Evolutionary conservation across 805 yeast genomes (phyloP), one percentile per base, ranked within the genome.

Genomic region (Candida montana): DNA sequence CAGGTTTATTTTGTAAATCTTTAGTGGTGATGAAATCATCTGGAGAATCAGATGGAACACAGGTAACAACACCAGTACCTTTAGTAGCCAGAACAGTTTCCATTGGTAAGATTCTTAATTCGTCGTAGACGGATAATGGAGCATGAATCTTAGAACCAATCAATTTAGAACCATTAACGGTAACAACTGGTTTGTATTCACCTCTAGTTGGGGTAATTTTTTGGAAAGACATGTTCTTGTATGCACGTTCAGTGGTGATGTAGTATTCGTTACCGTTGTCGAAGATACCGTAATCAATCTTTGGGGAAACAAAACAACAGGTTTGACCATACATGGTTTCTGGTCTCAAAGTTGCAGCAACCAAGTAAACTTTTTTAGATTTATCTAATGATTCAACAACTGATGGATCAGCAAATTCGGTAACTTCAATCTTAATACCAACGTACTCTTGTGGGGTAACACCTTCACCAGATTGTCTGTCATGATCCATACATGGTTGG

Each of bases 291-390:
- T 93, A 93, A 35, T 75, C 78, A 54, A 93, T 87, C 71, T 85
- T 88, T 62, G 98, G 96, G 23, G 96, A 86, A 19, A 93, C 98
- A 57, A 91, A 93, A 75, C 97, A 90, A 74, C 96, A 87, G 5
- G 96, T 87, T 72, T 93, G 98, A 50, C 97, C 98, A 59, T 90
- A 90, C 97, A 93, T 88, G 53, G 99, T 93, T 70, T 93, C 99
- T 26, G 99, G 97, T 70, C 99, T 82, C 59, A 93, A 78, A 54
- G 99, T 93, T 23, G 98, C 98, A 45, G 99, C 99, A 37, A 93
- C 88, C 47, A 93, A 72, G 68, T 63, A 88, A 23, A 89, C 72
- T 54, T 81, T 83, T 69, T 85, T 87, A 17, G 71, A 63, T 35
- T 63, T 56, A 35, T 64, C 68, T 20, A 77, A 57, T 12, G 48